Percentiles rank a stretch among this genome's conserved stretches.
Conservation (phyloP, 441 rosid species). For the Erodium texanum region DNA sequence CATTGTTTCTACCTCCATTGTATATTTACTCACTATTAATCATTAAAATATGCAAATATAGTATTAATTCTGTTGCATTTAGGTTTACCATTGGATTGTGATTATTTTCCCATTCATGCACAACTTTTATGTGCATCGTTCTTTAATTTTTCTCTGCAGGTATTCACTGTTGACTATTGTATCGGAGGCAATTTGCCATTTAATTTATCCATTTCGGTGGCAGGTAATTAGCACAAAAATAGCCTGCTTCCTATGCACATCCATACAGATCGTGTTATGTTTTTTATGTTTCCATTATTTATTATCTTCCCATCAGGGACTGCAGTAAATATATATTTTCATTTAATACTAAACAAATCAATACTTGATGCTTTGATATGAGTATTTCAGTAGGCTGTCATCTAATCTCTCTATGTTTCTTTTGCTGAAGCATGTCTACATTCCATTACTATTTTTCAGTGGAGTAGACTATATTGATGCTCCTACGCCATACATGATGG, state of each 20-base stretch:
- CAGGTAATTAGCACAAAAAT: constrained; percentile 61
- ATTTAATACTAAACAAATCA: constrained; percentile 12
- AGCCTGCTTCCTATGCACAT: neutral
- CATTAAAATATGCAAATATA: neutral
- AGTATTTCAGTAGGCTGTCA: constrained; percentile 18
- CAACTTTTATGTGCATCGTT: constrained; percentile 10
- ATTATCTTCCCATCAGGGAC: constrained; percentile 10
- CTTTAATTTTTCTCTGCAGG: constrained; percentile 33
- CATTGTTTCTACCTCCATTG: neutral
- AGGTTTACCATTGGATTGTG: neutral
- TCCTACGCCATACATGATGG: constrained; percentile 99
- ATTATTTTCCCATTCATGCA: constrained; percentile 5
- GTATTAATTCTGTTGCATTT: neutral
- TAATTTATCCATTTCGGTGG: constrained; percentile 98
- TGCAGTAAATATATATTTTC: constrained; percentile 11
- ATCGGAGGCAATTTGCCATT: constrained; percentile 94
- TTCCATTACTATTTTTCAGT: constrained; percentile 98
- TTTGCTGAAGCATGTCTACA: constrained; percentile 98
- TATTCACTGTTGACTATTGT: constrained; percentile 85
- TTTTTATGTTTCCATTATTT: neutral
- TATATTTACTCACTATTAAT: neutral
- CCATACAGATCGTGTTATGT: neutral
- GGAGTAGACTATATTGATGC: constrained; percentile 99
- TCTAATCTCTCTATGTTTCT: constrained; percentile 50
- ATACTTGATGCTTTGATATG: constrained; percentile 14